Conservation (phyloP, 2,329 filamentous ascomycete genomes). For the Sporothrix variecibatus region DNA sequence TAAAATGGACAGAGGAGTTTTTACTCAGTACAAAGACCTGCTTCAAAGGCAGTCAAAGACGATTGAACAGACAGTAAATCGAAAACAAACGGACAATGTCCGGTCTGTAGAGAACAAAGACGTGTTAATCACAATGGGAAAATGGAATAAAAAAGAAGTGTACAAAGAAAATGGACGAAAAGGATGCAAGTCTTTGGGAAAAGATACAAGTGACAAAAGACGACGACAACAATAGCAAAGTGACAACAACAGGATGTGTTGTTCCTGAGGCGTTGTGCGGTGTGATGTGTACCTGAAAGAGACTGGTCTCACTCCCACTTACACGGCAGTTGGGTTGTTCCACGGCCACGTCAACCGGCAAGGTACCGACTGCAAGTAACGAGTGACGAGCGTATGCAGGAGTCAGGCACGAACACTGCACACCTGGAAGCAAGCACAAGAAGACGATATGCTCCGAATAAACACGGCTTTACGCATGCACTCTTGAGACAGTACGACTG, state of each 20-base stretch:
- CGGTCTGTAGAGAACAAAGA: not conserved
- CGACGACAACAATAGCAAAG: not conserved
- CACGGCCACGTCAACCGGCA: constrained; percentile 24
- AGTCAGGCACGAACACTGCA: not conserved
- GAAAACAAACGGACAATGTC: not conserved
- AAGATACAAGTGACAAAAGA: not conserved
- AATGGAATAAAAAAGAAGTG: not conserved
- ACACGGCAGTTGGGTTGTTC: not conserved
- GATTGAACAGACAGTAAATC: not conserved
- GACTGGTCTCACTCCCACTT: not conserved
- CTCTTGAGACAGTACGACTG: not conserved
- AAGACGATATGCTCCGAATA: not conserved
- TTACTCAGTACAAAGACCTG: not conserved
- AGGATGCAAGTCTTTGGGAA: not conserved
- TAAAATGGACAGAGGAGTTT: too few species aligned
- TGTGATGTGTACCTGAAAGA: not conserved
- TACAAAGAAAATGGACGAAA: not conserved
- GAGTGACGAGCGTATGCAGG: not conserved
- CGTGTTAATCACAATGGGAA: not conserved
- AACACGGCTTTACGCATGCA: not conserved
- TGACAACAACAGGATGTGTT: not conserved
- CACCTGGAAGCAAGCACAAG: not conserved
- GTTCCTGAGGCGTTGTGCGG: constrained; percentile 1
- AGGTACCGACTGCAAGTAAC: not conserved
- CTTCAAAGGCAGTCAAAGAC: not conserved